Base-by-base conservation (phyloP, 257 asterid genomes). In the Mitragyna speciosa region DNA sequence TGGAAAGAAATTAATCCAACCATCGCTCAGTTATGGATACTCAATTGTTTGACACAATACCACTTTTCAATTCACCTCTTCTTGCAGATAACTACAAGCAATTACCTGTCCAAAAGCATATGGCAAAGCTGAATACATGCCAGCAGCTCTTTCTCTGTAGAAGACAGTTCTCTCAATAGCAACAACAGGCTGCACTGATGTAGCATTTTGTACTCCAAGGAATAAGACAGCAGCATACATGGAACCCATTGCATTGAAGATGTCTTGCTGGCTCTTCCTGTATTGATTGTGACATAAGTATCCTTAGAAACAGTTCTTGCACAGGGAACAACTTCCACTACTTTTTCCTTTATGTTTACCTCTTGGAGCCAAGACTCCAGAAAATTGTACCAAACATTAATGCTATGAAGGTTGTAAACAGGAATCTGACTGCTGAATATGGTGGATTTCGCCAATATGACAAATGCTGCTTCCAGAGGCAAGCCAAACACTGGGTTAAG, bases 401-500 rank as follows among this genome's bases (percentile, higher is more conserved):
- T 0, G 99, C 93, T 30, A 91, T 90, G 87, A 91, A 88, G n/a
- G 85, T 85, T 0, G 99, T 93, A 88, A 88, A 95, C 86, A 95
- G 85, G 87, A 91, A 88, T 72, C 97, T 94, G 15, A 95, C 96
- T 14, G 97, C 98, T 17, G 97, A 90, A 75, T 95, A 93, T 24
- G 84, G 93, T 12, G 99, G 97, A 81, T 93, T 93, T 69, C 98
- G 86, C 99, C 99, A 95, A 83, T 95, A 95, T 1, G 99, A 93
- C 45, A 86, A 86, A 76, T 90, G 88, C 84, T 93, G 99, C 83
- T 95, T 95, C 99, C 99, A 95, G 72, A 95, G 92, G 89, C 99
- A 95, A 30, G 97, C 96, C 52, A 85, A 82, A 73, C 88, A 93
- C 81, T 95, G 99, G 58, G 85, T 92, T 12, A 84, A 89, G 77